Base-by-base conservation (phyloP, 371 early-diverging fungal species). In the Mucor sp. region DNA sequence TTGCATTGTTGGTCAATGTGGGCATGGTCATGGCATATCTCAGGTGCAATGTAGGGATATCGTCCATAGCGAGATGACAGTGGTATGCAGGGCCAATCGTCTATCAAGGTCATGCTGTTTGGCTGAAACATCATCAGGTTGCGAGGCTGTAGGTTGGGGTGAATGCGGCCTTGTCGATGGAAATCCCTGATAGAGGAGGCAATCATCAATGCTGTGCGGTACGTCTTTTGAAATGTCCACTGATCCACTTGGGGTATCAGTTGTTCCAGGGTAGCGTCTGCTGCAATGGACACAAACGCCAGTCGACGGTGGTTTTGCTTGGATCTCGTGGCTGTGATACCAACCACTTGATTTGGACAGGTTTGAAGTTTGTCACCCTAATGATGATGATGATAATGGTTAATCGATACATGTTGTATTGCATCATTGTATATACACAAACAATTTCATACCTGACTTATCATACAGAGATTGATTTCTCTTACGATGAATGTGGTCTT, bases 31-130 rank as follows among this genome's bases (percentile, higher is more conserved):
- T 43, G 23, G 19, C 37, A 27, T 21, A 68, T 41, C 57, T 82
- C 83, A 23, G 83, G 83, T 27, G 83, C 75, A 27, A 82, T 62
- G 32, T 82, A 82, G 6, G 83, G 83, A 60, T 75, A 78, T 33
- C 83, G 65, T 1, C 83, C 83, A 60, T 71, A 71, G 14, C 37
- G 21, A 3, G 50, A n/a, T 14, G 32, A 53, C 0, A 48, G 14
- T 1, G 57, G 55, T 14, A 39, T 23, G 17, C 21, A 44, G 11
- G 59, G 23, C 67, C 69, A 69, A 25, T 64, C 47, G 3, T 71
- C 67, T 3, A 64, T 50, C 12, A 67, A 28, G 0, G 41, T 32
- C 2, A 56, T 17, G 1, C 25, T 21, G 4, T 57, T 25, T 4
- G 58, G 41, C 37, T 62, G 59, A 41, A 25, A 65, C 12, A 65